phyloP scores from a whole-genome alignment of 83 land plant species.

The Diphasiastrum complanatum region DNA sequence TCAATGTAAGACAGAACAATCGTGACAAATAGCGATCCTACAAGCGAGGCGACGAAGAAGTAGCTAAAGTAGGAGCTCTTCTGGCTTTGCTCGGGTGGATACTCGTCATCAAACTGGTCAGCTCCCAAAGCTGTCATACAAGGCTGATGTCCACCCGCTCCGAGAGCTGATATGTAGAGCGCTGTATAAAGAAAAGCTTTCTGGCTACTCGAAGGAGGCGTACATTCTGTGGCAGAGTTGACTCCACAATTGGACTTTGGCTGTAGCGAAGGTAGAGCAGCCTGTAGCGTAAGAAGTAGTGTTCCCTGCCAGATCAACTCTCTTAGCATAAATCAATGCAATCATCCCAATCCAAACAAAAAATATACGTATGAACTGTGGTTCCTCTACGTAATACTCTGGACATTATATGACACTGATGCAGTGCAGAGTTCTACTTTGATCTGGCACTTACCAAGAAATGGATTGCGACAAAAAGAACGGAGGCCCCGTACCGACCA shows the following conservation, averaged over 20 bases:
- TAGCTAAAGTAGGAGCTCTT: slow-evolving; percentile 19
- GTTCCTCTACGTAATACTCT: no score
- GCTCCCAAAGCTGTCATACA: slow-evolving; percentile 19
- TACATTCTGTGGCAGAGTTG: slow-evolving; percentile 1
- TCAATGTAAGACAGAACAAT: slow-evolving; percentile 17
- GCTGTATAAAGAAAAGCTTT: slow-evolving; percentile 15
- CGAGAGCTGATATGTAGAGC: slow-evolving; percentile 6
- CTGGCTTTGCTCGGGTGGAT: background rate
- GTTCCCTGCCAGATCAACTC: no score
- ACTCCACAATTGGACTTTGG: background rate
- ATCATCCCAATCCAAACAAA: no score
- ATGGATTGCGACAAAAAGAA: slow-evolving; percentile 18
- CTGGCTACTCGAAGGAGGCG: background rate
- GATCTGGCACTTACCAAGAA: slow-evolving; percentile 6
- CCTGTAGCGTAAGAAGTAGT: slow-evolving; percentile 3
- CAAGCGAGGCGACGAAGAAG: slow-evolving; percentile 16
- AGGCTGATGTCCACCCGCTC: slow-evolving; percentile 20
- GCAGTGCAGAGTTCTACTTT: background rate
- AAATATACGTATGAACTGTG: no score
- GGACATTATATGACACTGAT: no score
- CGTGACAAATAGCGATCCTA: slow-evolving; percentile 8
- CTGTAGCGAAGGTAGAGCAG: slow-evolving; percentile 4
- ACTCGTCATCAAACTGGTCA: slow-evolving; percentile 17
- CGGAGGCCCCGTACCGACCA: slow-evolving; percentile 17
- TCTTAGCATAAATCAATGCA: no score